phyloP scores from a whole-genome alignment of 1,139 yeast species.

The Arxiozyma bovina region DNA sequence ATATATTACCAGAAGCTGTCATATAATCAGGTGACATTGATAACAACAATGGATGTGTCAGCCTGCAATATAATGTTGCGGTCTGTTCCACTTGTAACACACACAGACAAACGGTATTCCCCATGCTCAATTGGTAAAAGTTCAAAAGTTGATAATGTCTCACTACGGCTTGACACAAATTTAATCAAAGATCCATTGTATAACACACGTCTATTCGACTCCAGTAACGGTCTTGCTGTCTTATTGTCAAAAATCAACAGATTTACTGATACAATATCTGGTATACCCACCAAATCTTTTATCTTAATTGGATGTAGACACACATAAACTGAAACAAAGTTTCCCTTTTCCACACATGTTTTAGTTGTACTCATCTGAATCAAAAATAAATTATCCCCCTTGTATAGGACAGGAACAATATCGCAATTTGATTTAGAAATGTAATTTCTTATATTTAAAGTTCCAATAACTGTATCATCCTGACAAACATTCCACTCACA shows the following conservation, averaged over 20 bases:
- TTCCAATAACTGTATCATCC: constrained; percentile 14
- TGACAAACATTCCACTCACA: constrained; percentile 51
- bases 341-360: constrained; percentile 12
- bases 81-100: constrained; percentile 12
- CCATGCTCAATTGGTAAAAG: constrained; percentile 26
- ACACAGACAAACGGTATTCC: constrained; percentile 20
- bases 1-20: too few relatives aligned
- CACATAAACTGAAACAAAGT: constrained; percentile 8
- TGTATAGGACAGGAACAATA: constrained; percentile 19
- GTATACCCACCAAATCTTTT: background rate
- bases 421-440: constrained; percentile 21
- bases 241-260: constrained; percentile 20
- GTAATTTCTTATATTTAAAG: constrained; percentile 23
- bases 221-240: constrained; percentile 20
- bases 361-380: constrained; percentile 13
- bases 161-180: constrained; percentile 9
- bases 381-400: constrained; percentile 15
- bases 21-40: constrained; percentile 6
- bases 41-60: constrained; percentile 10
- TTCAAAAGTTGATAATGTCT: constrained; percentile 11
- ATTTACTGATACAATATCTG: constrained; percentile 10
- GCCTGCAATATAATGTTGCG: constrained; percentile 12
- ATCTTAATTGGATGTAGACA: constrained; percentile 6
- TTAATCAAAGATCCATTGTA: constrained; percentile 23
- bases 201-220: constrained; percentile 19